A percentile compares a stretch with the other conserved stretches of the same genome.
phyloP scores from a whole-genome alignment of 306 rosid genomes.

The Quercus wislizeni region DNA sequence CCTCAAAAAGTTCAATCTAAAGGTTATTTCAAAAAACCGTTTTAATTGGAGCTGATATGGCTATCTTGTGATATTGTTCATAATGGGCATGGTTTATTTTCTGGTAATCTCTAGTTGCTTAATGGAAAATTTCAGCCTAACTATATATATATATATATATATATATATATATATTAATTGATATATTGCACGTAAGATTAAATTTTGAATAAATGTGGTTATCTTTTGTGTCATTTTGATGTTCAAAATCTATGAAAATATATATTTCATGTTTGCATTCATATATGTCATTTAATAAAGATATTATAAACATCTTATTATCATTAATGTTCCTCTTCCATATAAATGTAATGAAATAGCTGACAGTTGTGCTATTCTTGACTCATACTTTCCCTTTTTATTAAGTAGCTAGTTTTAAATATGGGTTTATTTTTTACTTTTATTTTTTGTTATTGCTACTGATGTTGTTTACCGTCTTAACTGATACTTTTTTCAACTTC shows the following conservation, averaged over 20 bases:
- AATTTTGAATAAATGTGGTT: not conserved
- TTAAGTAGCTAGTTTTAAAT: not conserved
- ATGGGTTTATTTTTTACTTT: not conserved
- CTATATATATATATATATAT: not conserved
- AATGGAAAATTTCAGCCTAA: not conserved
- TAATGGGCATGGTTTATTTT: not conserved
- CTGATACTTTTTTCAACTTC: not conserved
- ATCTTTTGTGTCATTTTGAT: not conserved
- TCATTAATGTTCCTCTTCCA: not conserved
- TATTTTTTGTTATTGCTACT: not conserved
- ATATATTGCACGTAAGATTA: too few relatives aligned
- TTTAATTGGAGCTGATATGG: not conserved
- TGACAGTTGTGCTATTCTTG: not conserved
- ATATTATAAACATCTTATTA: not conserved
- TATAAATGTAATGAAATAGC: not conserved
- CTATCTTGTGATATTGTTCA: not conserved
- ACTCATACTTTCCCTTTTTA: not conserved
- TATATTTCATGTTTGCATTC: not conserved
- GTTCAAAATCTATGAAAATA: not conserved
- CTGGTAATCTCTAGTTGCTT: not conserved
- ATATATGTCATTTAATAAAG: too few relatives aligned
- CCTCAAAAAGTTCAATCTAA: conserved; percentile 63
- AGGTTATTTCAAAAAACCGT: conserved; percentile 39
- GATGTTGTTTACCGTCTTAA: not conserved
- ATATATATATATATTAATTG: not conserved